Base-by-base conservation (phyloP, 2,329 filamentous ascomycete genomes). In the Aspergillus sp. region DNA sequence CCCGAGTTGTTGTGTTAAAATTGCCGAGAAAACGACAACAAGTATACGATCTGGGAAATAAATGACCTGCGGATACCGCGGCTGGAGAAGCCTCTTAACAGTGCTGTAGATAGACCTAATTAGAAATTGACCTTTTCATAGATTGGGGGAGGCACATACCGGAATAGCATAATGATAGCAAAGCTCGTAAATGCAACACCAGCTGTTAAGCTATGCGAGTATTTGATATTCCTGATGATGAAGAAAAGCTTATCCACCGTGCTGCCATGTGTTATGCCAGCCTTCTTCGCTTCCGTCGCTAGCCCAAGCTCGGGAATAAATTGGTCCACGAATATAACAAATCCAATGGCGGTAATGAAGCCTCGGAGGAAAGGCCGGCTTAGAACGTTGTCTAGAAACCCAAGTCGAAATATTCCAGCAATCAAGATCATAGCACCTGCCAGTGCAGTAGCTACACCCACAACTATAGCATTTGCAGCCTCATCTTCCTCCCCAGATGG, bases 331-430 rank as follows among this genome's bases (percentile, higher is more conserved):
- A 96, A 86, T 70, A 99, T 98, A 63, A 98, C 93, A 56, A 97
- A 90, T 49, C 95, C 95, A 71, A 99, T 96, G 51, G 95, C 95
- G 57, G 91, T 96, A 75, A 99, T 97, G 77, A 99, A 99, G 1
- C 95, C 95, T 59, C 95, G 84, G 56, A 98, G 77, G 67, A 99
- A 98, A 1, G 95, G 95, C 35, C 91, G 84, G 65, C 93, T 97
- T 37, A 99, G 82, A 11, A 99, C 93, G 68, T 91, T 96, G 71
- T 99, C 95, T 60, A 99, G 76, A 68, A 98, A 99, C 0, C 95
- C 95, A 3, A 99, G 79, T 14, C 95, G 84, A 23, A 90, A 90
- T 24, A 96, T 72, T 1, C 95, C 95, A 14, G 93, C 91, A 49
- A 91, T 80, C n/a, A 98, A 83, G 45, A 98, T 93, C 65, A 93